Evolutionary conservation across 2,329 filamentous ascomycete species (phyloP).

Genomic region (Trichoderma sp.): DNA sequence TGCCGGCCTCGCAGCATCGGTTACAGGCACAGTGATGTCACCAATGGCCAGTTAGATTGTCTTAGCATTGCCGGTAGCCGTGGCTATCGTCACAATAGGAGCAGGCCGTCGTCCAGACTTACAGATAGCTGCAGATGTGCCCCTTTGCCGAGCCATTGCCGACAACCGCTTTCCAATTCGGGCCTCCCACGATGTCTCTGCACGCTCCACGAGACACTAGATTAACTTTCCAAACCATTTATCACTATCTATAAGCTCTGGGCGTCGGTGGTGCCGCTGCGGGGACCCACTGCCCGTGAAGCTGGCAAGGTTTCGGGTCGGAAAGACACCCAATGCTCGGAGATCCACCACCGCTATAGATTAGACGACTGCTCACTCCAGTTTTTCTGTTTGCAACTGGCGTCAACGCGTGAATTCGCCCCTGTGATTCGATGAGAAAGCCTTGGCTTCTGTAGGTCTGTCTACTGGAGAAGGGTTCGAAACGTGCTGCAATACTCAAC

Average conservation of each 20-base stretch:
- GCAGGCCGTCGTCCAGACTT: not conserved
- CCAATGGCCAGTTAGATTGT: not conserved
- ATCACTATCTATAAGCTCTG: not conserved
- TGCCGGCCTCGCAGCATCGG: not conserved
- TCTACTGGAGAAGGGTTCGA: too few species aligned
- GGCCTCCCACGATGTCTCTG: not conserved
- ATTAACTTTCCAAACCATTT: not conserved
- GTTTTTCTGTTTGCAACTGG: too few species aligned
- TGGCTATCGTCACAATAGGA: not conserved
- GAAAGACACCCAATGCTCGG: not conserved
- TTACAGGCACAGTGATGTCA: not conserved
- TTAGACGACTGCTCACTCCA: too few species aligned
- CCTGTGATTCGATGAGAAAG: too few species aligned
- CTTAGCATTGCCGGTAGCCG: not conserved
- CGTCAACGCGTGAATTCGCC: not conserved
- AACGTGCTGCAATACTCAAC: not conserved
- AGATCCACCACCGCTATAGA: not conserved
- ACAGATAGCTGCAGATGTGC: not conserved
- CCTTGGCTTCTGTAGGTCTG: too few species aligned
- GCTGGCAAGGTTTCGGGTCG: not conserved
- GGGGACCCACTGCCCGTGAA: not conserved
- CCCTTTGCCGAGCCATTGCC: not conserved
- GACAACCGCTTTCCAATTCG: not conserved
- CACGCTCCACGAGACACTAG: not conserved
- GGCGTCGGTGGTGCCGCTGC: not conserved